Conservation (phyloP, 1,284 basidiomycete species). For the Austroboletus niveus region DNA sequence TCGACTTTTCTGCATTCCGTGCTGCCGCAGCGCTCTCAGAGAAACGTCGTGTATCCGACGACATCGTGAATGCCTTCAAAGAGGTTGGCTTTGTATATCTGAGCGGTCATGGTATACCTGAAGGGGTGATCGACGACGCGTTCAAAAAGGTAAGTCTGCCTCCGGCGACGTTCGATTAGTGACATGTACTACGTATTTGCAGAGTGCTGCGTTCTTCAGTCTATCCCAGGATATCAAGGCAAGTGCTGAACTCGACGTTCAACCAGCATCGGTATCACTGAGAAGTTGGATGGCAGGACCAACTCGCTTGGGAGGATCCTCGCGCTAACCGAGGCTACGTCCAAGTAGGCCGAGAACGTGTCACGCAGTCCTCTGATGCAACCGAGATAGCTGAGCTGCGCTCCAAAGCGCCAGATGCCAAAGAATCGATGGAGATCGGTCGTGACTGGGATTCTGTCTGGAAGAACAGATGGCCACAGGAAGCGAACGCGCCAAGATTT, state of each 20-base stretch:
- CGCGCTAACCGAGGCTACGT: slow-evolving; percentile 84
- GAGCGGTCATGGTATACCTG: slow-evolving; percentile 63
- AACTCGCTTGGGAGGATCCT: slow-evolving; percentile 77
- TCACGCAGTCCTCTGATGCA: slow-evolving; percentile 69
- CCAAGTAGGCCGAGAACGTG: slow-evolving; percentile 73
- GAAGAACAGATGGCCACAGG: slow-evolving; percentile 79
- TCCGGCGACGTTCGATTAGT: neutral
- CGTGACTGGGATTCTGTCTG: slow-evolving; percentile 72
- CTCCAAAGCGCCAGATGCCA: slow-evolving; percentile 71
- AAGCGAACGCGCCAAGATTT: slow-evolving; percentile 62
- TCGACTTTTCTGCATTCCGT: slow-evolving; percentile 73
- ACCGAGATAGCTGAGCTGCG: slow-evolving; percentile 75
- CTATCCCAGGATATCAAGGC: slow-evolving; percentile 66
- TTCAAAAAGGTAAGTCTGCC: slow-evolving; percentile 55
- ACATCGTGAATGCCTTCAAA: slow-evolving; percentile 76
- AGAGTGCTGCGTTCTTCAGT: slow-evolving; percentile 76
- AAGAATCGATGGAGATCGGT: slow-evolving; percentile 86
- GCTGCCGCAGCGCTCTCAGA: slow-evolving; percentile 48
- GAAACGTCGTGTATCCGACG: slow-evolving; percentile 61
- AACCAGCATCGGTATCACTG: neutral
- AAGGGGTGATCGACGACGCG: slow-evolving; percentile 48
- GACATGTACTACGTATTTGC: neutral
- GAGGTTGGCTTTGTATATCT: slow-evolving; percentile 77
- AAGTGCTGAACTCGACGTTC: slow-evolving; percentile 1
- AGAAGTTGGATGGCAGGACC: slow-evolving; percentile 37